These are phyloP conservation scores for Hypericum perforatum DNA, from an alignment of 345 rosid genomes.

Conservation along the genomic window DNA sequence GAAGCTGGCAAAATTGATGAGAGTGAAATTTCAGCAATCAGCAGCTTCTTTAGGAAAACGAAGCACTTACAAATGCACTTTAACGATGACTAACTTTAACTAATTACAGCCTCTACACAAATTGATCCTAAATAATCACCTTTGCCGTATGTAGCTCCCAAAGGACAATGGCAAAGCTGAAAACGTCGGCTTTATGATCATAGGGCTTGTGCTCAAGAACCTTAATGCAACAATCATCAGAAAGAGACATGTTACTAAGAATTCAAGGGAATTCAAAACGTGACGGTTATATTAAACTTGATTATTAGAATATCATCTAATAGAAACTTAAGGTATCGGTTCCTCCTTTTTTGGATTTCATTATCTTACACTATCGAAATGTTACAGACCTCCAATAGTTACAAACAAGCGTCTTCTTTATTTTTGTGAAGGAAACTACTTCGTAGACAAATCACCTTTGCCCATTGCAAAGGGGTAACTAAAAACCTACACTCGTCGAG, in stretches of 20 bases:
- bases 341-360: constrained; percentile 1
- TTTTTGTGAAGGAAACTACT: too few species aligned
- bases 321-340: constrained; percentile 1
- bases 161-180: constrained; percentile 50
- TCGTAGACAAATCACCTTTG: too few species aligned
- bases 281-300: background rate
- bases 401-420: too few species aligned
- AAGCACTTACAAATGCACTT: too few species aligned
- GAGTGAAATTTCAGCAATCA: too few species aligned
- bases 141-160: constrained; percentile 65
- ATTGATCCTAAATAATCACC: constrained; percentile 21
- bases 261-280: constrained; percentile 5
- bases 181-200: constrained; percentile 54
- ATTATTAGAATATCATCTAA: background rate
- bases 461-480: too few species aligned
- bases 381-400: too few species aligned
- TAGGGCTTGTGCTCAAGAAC: constrained; percentile 59
- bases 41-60: too few species aligned
- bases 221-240: constrained; percentile 25
- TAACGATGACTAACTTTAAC: too few species aligned
- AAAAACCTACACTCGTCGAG: too few species aligned
- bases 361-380: background rate
- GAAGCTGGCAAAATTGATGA: constrained; percentile 29
- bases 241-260: constrained; percentile 13
- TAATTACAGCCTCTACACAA: background rate